Percentiles rank a stretch among this genome's conserved stretches.
Conservation (phyloP, 2,329 filamentous ascomycete genomes). For the Rhynchosporium graminicola region DNA sequence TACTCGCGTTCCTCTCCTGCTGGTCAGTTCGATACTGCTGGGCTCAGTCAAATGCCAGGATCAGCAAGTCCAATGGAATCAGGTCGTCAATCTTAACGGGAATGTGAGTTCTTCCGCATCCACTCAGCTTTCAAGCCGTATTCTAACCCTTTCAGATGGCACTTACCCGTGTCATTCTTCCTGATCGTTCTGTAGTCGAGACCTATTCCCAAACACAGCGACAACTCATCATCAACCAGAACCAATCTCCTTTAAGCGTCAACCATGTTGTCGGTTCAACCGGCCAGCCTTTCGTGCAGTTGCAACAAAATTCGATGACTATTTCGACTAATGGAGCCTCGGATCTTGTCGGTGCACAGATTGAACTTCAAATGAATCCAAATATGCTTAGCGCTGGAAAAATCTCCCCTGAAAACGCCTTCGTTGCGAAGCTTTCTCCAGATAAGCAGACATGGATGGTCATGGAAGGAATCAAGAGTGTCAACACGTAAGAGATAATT, state of each 20-base stretch:
- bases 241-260: constrained; percentile 18
- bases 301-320: constrained; percentile 26
- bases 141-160: constrained; percentile 17
- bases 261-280: constrained; percentile 28
- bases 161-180: constrained; percentile 23
- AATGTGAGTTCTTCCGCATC: constrained; percentile 20
- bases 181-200: constrained; percentile 27
- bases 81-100: constrained; percentile 28
- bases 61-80: constrained; percentile 27
- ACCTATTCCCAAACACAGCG: constrained; percentile 27
- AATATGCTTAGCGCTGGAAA: constrained; percentile 18
- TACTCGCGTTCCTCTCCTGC: background rate
- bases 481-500: constrained; percentile 24
- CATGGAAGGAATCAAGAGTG: constrained; percentile 26
- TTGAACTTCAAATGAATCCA: constrained; percentile 24
- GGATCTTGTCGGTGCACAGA: constrained; percentile 28
- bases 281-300: constrained; percentile 27
- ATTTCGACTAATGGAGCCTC: constrained; percentile 26
- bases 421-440: constrained; percentile 25
- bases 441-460: constrained; percentile 29
- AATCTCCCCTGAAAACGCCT: constrained; percentile 25
- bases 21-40: constrained; percentile 10
- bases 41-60: constrained; percentile 19
- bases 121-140: background rate
- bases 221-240: constrained; percentile 27